Evolutionary conservation across 129 eudicot species (phyloP).

Genomic region (carrot (Daucus carota)): DNA sequence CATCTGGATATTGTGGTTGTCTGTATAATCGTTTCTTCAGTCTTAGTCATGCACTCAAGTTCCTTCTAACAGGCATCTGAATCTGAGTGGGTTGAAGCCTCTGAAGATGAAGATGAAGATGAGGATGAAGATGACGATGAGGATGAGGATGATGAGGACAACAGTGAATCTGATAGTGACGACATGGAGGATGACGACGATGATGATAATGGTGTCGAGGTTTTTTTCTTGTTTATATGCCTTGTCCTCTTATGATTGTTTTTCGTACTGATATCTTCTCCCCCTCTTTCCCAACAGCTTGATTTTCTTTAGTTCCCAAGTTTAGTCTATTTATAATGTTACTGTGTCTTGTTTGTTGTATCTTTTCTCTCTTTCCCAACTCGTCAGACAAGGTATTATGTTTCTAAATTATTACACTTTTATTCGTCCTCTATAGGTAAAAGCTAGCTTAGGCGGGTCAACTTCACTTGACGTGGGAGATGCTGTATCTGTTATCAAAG

Average conservation of each 20-base stretch:
- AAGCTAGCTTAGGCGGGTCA: conserved; percentile 37
- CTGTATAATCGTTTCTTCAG: not conserved
- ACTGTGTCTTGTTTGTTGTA: not conserved
- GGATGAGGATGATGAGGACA: conserved; percentile 36
- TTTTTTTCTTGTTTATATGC: conserved; percentile 17
- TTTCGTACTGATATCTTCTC: not conserved
- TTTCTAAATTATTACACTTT: not conserved
- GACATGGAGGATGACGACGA: conserved; percentile 42
- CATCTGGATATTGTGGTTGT: not conserved
- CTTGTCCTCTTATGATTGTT: not conserved
- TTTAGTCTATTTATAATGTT: not conserved
- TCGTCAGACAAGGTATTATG: not conserved
- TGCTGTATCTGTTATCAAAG: conserved; percentile 88
- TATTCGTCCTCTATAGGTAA: conserved; percentile 11
- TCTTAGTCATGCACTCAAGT: not conserved
- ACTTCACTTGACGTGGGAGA: conserved; percentile 51
- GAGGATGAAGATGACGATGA: conserved; percentile 54
- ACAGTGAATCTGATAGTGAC: conserved; percentile 49
- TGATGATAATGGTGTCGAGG: conserved; percentile 38
- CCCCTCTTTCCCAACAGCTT: conserved; percentile 5
- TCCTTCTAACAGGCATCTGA: conserved; percentile 60
- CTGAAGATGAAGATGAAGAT: conserved; percentile 75
- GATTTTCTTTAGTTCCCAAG: not conserved
- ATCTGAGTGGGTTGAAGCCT: conserved; percentile 94
- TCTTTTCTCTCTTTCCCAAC: not conserved